Conservation (phyloP, 208 protist genomes). For the Leptomonas pyrrhocoris region DNA sequence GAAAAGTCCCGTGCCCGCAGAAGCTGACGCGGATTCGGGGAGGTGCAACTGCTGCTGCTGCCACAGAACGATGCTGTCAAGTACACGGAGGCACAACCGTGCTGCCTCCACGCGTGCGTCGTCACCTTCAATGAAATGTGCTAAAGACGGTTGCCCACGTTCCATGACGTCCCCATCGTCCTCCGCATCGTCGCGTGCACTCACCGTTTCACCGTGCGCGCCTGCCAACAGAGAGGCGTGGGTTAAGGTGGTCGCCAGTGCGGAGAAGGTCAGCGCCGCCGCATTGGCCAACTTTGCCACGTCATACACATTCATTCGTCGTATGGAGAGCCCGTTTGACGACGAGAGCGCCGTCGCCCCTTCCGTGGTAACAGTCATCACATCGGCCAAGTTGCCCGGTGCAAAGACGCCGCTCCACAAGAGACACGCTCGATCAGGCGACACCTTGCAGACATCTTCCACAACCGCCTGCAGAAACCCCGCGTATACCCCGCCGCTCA, state of each 20-base stretch:
- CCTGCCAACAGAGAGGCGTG: not conserved
- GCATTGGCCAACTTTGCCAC: slow-evolving; percentile 20
- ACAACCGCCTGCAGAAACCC: slow-evolving; percentile 22
- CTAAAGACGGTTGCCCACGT: not conserved
- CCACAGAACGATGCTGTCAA: not conserved
- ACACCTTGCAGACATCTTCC: not conserved
- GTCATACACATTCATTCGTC: slow-evolving; percentile 27
- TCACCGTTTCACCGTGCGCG: not conserved
- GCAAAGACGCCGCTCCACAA: slow-evolving; percentile 10
- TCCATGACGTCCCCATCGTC: not conserved
- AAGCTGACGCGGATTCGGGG: not conserved
- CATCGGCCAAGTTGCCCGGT: not conserved
- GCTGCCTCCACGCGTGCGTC: not conserved
- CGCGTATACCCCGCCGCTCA: slow-evolving; percentile 23
- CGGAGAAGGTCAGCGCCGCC: slow-evolving; percentile 9
- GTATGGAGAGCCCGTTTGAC: not conserved
- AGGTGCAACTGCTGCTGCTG: not conserved
- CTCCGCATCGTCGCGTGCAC: not conserved
- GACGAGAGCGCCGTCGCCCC: too few relatives aligned
- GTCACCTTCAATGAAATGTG: not conserved
- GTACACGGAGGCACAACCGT: not conserved
- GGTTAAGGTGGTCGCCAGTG: not conserved
- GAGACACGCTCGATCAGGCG: not conserved
- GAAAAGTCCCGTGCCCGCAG: not conserved
- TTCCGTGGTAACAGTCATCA: not conserved